These are phyloP conservation scores for Hordeum marinum DNA, from an alignment of 176 grass and related monocot genomes.

Conservation along the genomic window DNA sequence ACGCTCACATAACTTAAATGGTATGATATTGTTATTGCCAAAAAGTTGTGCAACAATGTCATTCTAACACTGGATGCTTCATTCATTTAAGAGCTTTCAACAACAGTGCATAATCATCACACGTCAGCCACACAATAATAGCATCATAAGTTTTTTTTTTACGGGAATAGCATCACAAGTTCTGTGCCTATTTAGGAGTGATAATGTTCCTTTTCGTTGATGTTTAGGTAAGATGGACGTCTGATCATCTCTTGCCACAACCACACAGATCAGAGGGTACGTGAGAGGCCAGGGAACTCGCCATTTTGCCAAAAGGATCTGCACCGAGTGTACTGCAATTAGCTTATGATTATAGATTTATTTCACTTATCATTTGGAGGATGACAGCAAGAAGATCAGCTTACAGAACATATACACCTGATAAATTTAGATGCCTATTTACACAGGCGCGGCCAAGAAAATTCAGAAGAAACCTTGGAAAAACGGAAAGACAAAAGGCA, in stretches of 20 bases:
- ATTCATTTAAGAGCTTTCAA: no score
- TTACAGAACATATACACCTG: neutral
- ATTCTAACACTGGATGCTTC: neutral
- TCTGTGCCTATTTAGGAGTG: no score
- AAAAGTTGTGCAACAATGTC: neutral
- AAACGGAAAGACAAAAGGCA: no score
- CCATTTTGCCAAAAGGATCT: neutral
- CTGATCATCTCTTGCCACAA: neutral
- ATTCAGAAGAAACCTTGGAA: no score
- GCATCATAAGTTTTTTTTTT: no score
- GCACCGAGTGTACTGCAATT: neutral
- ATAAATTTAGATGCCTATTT: neutral
- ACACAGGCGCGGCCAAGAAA: no score
- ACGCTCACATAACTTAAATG: neutral
- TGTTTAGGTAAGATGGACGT: neutral
- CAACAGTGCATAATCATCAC: no score
- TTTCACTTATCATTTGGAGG: neutral
- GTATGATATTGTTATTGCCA: neutral
- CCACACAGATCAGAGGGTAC: neutral
- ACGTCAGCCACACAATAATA: no score
- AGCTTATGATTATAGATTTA: neutral
- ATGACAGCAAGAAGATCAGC: no score
- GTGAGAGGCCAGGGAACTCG: neutral
- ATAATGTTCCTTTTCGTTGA: no score
- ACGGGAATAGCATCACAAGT: no score